Evolutionary conservation across 2,329 filamentous ascomycete genomes (phyloP).

Genomic region (Mycogone perniciosa): DNA sequence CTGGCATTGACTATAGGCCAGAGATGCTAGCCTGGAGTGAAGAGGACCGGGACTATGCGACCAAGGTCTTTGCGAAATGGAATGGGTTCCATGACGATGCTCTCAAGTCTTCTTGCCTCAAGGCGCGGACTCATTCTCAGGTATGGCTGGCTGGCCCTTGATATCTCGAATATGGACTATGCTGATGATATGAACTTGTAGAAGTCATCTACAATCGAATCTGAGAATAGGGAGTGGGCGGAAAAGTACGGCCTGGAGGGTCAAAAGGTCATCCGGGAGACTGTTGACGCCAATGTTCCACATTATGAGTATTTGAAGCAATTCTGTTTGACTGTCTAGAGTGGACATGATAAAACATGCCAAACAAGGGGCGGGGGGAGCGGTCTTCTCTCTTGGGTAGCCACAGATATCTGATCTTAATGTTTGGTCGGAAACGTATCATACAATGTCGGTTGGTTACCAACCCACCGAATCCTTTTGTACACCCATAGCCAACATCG

Average conservation of each 20-base stretch:
- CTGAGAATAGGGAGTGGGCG: slow-evolving; percentile 65
- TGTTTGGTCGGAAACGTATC: slow-evolving; percentile 4
- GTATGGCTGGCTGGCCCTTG: slow-evolving; percentile 33
- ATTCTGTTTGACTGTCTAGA: slow-evolving; percentile 59
- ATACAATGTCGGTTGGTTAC: slow-evolving; percentile 7
- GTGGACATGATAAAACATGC: not conserved
- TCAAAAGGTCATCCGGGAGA: slow-evolving; percentile 62
- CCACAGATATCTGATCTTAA: not conserved
- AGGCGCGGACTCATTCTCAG: slow-evolving; percentile 58
- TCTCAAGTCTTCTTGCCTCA: slow-evolving; percentile 71
- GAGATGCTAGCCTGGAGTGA: slow-evolving; percentile 82
- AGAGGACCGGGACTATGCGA: slow-evolving; percentile 65
- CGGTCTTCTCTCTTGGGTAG: not conserved
- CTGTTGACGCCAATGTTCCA: slow-evolving; percentile 63
- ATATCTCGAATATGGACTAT: not conserved
- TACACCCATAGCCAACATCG: slow-evolving; percentile 4
- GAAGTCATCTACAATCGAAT: slow-evolving; percentile 57
- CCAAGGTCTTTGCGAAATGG: slow-evolving; percentile 88
- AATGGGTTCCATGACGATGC: slow-evolving; percentile 95
- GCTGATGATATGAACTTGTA: slow-evolving; percentile 24
- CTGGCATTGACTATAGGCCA: slow-evolving; percentile 67
- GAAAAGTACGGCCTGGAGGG: slow-evolving; percentile 68
- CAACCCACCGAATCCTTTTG: not conserved
- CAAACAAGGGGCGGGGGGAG: not conserved
- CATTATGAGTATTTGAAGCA: slow-evolving; percentile 79